phyloP scores from a whole-genome alignment of 768 basidiomycete genomes.

The Scleroderma citrinum region DNA sequence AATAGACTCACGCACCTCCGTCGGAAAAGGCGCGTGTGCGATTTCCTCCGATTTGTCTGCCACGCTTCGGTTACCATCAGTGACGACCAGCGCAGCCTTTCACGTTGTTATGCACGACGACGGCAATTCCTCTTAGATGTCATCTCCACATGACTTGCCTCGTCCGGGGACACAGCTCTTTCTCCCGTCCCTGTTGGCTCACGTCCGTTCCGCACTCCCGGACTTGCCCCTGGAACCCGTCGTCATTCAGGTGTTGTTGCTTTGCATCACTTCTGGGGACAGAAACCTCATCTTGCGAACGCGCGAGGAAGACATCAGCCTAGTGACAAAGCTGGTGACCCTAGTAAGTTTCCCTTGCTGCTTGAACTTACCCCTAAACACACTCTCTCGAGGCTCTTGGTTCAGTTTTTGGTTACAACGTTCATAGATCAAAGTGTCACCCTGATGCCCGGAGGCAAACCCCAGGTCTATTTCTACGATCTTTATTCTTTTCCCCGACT shows the following conservation, averaged over 20 bases:
- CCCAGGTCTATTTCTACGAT: constrained; percentile 29
- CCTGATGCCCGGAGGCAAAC: constrained; percentile 11
- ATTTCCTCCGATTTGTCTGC: not conserved
- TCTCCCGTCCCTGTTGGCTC: constrained; percentile 43
- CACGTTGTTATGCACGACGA: not conserved
- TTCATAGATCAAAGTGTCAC: constrained; percentile 52
- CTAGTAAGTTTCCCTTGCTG: constrained; percentile 37
- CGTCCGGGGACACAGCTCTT: constrained; percentile 41
- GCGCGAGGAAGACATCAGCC: constrained; percentile 55
- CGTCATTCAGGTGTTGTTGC: constrained; percentile 59
- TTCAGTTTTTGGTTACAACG: constrained; percentile 51
- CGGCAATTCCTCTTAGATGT: not conserved
- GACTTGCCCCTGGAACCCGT: constrained; percentile 54
- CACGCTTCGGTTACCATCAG: constrained; percentile 18
- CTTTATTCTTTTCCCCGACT: constrained; percentile 32
- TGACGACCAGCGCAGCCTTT: constrained; percentile 19
- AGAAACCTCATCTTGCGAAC: constrained; percentile 62
- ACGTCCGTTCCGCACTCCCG: constrained; percentile 40
- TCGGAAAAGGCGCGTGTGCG: not conserved
- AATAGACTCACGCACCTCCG: too few relatives aligned
- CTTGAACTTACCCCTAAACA: constrained; percentile 2
- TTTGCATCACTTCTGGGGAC: constrained; percentile 57
- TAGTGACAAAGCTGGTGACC: constrained; percentile 51
- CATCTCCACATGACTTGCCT: constrained; percentile 29
- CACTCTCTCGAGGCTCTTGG: constrained; percentile 45